Evolutionary conservation across 352 stramenopile species (phyloP), one percentile per base, ranked within the genome.

Genomic region (Phytophthora ramorum): DNA sequence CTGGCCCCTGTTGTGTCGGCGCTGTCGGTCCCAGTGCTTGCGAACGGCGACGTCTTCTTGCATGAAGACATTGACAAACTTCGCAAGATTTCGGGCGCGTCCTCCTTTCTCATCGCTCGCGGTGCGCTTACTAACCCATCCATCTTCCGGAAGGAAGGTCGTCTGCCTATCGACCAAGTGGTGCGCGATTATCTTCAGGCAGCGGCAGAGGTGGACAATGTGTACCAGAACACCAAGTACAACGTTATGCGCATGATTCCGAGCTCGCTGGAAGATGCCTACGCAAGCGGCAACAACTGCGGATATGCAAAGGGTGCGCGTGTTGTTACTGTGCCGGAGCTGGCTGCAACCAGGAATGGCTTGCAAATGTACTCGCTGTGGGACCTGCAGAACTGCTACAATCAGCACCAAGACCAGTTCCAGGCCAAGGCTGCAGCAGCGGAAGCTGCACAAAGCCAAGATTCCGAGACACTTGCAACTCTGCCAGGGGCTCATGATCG

Each of bases 211-310:
- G 88, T 76, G 3, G 90, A 97, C 77, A 96, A 96, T 41, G 81
- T 94, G 48, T 96, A 86, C 49, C 87, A 95, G 53, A 97, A 97
- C 75, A 92, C 88, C 61, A 97, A 97, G 81, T 97, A 97, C 83
- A 95, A 82, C 37, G 63, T 96, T 30, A 90, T 77, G 58, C 82
- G 88, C 24, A 96, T 96, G 88, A 67, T 96, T 19, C 86, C 88
- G 20, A 78, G 69, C 56, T 93, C 88, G 40, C 72, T 74, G 22
- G 81, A 91, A n/a, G 71, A 83, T 24, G 69, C 64, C 7, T 69
- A 62, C 37, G 54, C 59, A 38, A 73, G 65, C 14, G 16, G 50
- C 26, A 77, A 71, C 46, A 66, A 71, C 4, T 77, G 63, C 44
- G 66, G 61, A 26, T 75, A 69, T 50, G 30, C 53, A 14, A 67